These are phyloP conservation scores for Metschnikowia vanudenii DNA, from an alignment of 805 yeast species.

Conservation along the genomic window DNA sequence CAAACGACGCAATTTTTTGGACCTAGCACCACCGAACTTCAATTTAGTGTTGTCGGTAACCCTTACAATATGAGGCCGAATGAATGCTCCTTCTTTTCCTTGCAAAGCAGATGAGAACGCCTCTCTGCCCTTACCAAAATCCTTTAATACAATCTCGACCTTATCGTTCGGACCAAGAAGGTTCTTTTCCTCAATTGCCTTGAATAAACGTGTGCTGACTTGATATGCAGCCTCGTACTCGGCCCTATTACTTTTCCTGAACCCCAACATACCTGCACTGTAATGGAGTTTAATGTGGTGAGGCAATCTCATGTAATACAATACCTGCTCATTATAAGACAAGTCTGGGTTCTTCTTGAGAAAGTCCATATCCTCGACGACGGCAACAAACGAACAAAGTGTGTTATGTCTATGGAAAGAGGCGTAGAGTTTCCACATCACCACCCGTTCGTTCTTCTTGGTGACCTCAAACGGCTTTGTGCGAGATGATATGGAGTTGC, in stretches of 20 bases:
- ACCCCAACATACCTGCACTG: slow-evolving; percentile 85
- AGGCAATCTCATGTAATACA: slow-evolving; percentile 75
- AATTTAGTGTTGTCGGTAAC: slow-evolving; percentile 77
- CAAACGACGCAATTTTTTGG: slow-evolving; percentile 79
- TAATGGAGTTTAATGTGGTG: slow-evolving; percentile 68
- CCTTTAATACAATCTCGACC: slow-evolving; percentile 74
- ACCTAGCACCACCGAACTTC: slow-evolving; percentile 89
- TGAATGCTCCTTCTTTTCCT: slow-evolving; percentile 80
- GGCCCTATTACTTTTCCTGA: slow-evolving; percentile 84
- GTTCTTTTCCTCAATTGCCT: slow-evolving; percentile 62
- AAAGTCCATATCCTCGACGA: slow-evolving; percentile 61
- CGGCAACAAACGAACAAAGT: slow-evolving; percentile 69
- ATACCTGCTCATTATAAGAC: slow-evolving; percentile 65
- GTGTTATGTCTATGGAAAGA: slow-evolving; percentile 82
- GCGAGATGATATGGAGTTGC: slow-evolving; percentile 4
- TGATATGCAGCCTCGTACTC: slow-evolving; percentile 94
- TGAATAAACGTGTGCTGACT: slow-evolving; percentile 70
- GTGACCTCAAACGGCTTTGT: slow-evolving; percentile 9
- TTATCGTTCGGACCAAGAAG: slow-evolving; percentile 51
- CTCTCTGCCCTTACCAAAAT: slow-evolving; percentile 86
- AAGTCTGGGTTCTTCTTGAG: slow-evolving; percentile 53
- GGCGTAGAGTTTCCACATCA: slow-evolving; percentile 74
- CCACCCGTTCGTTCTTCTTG: slow-evolving; percentile 32
- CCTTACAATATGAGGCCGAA: slow-evolving; percentile 66
- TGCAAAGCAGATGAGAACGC: slow-evolving; percentile 81